Conservation (phyloP, 345 rosid species). For the Citrus cavaleriei region DNA sequence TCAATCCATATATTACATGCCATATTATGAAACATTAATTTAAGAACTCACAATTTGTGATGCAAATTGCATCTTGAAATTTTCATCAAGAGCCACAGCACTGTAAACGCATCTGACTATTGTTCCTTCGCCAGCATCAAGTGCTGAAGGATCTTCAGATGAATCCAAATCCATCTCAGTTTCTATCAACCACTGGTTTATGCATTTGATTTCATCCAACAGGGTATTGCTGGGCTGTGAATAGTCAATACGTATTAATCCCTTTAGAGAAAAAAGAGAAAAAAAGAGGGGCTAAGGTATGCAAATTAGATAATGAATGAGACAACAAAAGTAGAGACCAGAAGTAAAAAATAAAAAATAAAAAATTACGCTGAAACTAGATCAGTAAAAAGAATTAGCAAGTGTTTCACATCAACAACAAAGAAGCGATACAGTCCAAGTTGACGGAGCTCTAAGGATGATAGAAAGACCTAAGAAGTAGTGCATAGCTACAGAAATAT, state of each 20-base stretch:
- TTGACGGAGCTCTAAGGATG: not conserved
- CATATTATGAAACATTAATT: not conserved
- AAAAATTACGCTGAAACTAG: not conserved
- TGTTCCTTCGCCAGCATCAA: conserved; percentile 35
- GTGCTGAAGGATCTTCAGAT: conserved; percentile 12
- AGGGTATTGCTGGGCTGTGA: conserved; percentile 34
- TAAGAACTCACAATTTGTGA: conserved; percentile 27
- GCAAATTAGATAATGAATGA: not conserved
- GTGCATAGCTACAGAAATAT: not conserved
- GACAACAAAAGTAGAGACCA: not conserved
- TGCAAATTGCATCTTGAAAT: conserved; percentile 24
- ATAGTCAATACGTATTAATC: not conserved
- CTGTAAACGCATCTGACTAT: conserved; percentile 36
- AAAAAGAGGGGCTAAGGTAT: no score
- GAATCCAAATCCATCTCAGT: conserved; percentile 29
- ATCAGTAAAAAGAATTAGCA: not conserved
- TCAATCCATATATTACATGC: not conserved
- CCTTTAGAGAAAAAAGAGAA: not conserved
- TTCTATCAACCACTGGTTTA: conserved; percentile 34
- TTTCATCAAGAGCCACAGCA: conserved; percentile 34
- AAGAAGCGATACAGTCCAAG: not conserved
- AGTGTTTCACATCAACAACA: not conserved
- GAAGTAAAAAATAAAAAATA: not conserved
- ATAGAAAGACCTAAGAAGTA: not conserved
- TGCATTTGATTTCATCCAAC: conserved; percentile 34